phyloP scores from a whole-genome alignment of 2,329 filamentous ascomycete genomes.

The Beauveria caledonica region DNA sequence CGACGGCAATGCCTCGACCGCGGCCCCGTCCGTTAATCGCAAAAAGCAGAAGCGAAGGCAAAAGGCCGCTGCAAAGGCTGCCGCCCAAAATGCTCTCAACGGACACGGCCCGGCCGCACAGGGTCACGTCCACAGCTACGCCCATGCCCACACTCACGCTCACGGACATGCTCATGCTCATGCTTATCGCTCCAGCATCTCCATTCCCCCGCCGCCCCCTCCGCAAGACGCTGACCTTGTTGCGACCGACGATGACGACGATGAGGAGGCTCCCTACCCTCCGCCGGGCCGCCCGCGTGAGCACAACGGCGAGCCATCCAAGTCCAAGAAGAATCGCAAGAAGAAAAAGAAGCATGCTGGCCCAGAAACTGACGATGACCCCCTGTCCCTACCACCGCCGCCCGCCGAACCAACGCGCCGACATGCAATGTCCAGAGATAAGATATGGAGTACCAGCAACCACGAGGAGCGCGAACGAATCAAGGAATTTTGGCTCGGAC shows the following conservation, averaged over 20 bases:
- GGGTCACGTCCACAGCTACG: neutral
- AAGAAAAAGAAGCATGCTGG: conserved; percentile 53
- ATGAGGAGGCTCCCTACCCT: conserved; percentile 31
- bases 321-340: conserved; percentile 56
- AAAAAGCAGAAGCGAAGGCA: conserved; percentile 93
- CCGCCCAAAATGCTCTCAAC: conserved; percentile 24
- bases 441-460: conserved; percentile 96
- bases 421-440: conserved; percentile 58
- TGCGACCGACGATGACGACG: conserved; percentile 50
- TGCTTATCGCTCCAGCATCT: neutral
- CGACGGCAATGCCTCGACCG: conserved; percentile 12
- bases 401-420: conserved; percentile 24
- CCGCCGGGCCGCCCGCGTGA: conserved; percentile 27
- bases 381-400: conserved; percentile 15
- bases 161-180: conserved; percentile 11
- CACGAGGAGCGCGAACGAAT: conserved; percentile 94
- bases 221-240: conserved; percentile 41
- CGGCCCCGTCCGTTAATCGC: conserved; percentile 57
- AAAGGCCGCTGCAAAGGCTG: conserved; percentile 69
- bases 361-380: conserved; percentile 14
- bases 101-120: conserved; percentile 1
- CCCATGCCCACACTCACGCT: conserved; percentile 15
- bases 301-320: conserved; percentile 27
- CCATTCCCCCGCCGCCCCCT: conserved; percentile 8
- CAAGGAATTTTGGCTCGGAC: conserved; percentile 93